Evolutionary conservation across 225 moss, liverwort and hornwort genomes (phyloP).

Genomic region (Pseudoscleropodium purum): DNA sequence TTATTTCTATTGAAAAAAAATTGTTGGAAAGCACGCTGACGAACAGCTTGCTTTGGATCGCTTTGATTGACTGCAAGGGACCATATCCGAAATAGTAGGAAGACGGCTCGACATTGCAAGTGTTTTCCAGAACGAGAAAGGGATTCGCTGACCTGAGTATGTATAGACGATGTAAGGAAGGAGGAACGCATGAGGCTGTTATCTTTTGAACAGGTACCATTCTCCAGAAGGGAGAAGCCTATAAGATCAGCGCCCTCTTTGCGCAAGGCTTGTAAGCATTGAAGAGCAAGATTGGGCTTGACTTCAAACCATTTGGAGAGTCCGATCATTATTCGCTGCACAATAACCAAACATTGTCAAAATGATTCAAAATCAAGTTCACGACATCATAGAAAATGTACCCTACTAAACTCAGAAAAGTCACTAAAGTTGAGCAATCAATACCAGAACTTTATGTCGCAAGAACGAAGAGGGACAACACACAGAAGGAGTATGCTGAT

Average conservation of each 20-base stretch:
- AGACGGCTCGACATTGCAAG: conserved; percentile 50
- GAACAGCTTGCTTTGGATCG: neutral
- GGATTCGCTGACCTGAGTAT: neutral
- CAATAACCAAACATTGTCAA: neutral
- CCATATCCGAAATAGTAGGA: conserved; percentile 49
- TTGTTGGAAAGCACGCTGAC: neutral
- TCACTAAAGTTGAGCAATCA: neutral
- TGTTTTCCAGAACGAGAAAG: conserved; percentile 4
- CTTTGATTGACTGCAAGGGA: conserved; percentile 5
- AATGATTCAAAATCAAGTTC: neutral
- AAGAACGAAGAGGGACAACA: conserved; percentile 40
- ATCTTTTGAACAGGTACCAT: neutral
- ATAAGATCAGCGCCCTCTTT: conserved; percentile 29
- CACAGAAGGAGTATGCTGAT: conserved; percentile 5
- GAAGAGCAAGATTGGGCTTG: conserved; percentile 27
- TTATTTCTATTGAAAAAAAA: neutral
- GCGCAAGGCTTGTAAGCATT: conserved; percentile 38
- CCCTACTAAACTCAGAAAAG: neutral
- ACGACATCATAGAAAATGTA: neutral
- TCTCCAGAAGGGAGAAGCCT: conserved; percentile 17
- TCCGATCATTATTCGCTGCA: conserved; percentile 55
- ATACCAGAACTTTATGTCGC: conserved; percentile 62
- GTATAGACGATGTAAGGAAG: conserved; percentile 20
- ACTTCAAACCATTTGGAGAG: conserved; percentile 47
- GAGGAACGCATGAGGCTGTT: conserved; percentile 21